These are phyloP conservation scores for Boletales sp. DNA, from an alignment of 768 basidiomycete species.

Conservation along the genomic window DNA sequence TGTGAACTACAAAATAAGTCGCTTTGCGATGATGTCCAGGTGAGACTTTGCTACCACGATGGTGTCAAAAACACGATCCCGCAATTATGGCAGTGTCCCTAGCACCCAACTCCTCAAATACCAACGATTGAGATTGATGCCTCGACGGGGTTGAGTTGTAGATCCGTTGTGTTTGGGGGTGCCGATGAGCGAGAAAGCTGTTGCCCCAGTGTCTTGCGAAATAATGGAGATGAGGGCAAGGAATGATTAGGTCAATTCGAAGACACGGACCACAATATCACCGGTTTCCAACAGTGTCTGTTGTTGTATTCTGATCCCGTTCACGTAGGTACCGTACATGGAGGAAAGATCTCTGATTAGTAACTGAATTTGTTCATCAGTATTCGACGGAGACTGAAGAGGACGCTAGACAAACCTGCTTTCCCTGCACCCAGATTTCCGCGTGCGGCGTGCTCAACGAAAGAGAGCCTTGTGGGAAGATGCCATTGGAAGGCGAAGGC, in stretches of 20 bases:
- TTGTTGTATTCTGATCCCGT: conserved; percentile 38
- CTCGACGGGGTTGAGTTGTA: conserved; percentile 45
- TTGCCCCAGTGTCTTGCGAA: conserved; percentile 38
- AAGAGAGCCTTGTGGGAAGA: conserved; percentile 38
- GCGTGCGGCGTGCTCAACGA: conserved; percentile 43
- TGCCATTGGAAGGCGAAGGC: conserved; percentile 35
- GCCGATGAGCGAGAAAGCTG: conserved; percentile 36
- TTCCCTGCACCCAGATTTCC: conserved; percentile 44
- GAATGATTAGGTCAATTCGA: background rate
- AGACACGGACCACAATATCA: conserved; percentile 41
- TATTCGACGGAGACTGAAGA: background rate
- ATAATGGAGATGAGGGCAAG: conserved; percentile 6
- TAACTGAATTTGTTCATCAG: conserved; percentile 31
- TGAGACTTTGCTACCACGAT: background rate
- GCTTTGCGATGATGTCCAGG: background rate
- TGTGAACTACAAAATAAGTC: conserved; percentile 4
- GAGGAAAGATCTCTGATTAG: conserved; percentile 46
- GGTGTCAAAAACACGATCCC: background rate
- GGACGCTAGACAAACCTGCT: conserved; percentile 32
- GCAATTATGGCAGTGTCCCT: background rate
- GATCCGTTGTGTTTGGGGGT: conserved; percentile 38
- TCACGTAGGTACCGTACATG: conserved; percentile 47
- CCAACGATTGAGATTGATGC: conserved; percentile 38
- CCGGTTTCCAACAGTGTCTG: conserved; percentile 38
- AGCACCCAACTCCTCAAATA: conserved; percentile 13